phyloP scores from a whole-genome alignment of 768 basidiomycete genomes.

The Tulasnella sp. region DNA sequence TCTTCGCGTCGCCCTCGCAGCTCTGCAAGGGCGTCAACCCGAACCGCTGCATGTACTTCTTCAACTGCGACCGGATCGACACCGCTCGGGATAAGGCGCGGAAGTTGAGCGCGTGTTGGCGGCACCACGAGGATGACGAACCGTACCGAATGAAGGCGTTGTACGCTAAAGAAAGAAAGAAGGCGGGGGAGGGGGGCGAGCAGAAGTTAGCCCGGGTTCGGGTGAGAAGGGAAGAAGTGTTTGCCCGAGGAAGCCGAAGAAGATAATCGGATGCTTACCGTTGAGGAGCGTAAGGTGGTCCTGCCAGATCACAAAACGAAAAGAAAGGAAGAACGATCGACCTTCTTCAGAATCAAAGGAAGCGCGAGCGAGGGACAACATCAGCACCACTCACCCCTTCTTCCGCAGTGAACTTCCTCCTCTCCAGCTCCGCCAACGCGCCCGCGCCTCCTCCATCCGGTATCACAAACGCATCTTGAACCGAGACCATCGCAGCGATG shows the following conservation, averaged over 20 bases:
- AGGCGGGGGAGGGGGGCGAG: background rate
- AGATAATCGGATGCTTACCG: constrained; percentile 36
- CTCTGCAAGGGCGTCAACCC: constrained; percentile 59
- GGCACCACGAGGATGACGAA: constrained; percentile 85
- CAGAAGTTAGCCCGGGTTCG: background rate
- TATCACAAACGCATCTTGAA: constrained; percentile 88
- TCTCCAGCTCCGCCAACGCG: constrained; percentile 97
- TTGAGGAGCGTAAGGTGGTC: constrained; percentile 93
- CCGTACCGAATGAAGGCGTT: constrained; percentile 84
- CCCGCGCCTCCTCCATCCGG: constrained; percentile 96
- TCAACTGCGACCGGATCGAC: constrained; percentile 88
- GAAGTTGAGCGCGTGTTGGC: constrained; percentile 83
- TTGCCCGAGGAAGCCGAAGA: background rate
- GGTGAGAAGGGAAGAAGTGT: background rate
- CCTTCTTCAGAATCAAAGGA: too few species aligned
- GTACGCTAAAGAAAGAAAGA: constrained; percentile 65
- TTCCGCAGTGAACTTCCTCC: constrained; percentile 98
- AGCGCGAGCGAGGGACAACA: too few species aligned
- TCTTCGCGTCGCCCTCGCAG: constrained; percentile 78
- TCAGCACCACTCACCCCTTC: too few species aligned
- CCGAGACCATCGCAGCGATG: constrained; percentile 94
- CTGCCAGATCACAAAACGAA: constrained; percentile 30
- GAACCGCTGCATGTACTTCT: constrained; percentile 91
- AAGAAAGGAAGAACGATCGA: too few species aligned
- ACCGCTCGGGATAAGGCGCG: constrained; percentile 88